These are phyloP conservation scores for Tolypocladium ophioglossoides DNA, from an alignment of 2,329 filamentous ascomycete genomes.

Conservation along the genomic window DNA sequence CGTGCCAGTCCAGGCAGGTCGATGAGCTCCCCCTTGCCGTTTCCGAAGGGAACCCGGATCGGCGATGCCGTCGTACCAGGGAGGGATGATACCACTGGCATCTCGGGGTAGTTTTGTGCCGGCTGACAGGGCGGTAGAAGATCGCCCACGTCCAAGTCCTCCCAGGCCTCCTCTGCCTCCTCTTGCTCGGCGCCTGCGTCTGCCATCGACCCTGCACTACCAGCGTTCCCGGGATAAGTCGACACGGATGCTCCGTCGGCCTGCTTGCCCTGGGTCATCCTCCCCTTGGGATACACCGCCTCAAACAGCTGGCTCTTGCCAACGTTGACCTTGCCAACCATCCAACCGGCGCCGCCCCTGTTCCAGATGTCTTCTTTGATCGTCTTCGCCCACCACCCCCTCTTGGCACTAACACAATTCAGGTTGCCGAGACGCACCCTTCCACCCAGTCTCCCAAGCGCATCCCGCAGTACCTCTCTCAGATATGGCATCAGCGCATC, in stretches of 20 bases:
- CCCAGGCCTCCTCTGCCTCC: slow-evolving; percentile 4
- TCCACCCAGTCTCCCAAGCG: slow-evolving; percentile 56
- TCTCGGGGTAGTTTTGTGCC: slow-evolving; percentile 66
- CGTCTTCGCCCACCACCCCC: slow-evolving; percentile 82
- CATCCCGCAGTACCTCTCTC: slow-evolving; percentile 62
- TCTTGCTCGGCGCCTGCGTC: slow-evolving; percentile 14
- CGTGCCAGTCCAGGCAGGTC: slow-evolving; percentile 82
- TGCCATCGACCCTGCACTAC: slow-evolving; percentile 14
- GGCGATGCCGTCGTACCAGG: slow-evolving; percentile 93
- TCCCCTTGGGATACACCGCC: slow-evolving; percentile 72
- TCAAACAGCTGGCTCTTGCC: slow-evolving; percentile 92
- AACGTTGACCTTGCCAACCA: slow-evolving; percentile 97
- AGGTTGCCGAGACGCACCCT: slow-evolving; percentile 82
- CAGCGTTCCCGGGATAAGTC: slow-evolving; percentile 6
- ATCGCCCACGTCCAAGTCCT: slow-evolving; percentile 29
- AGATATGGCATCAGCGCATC: slow-evolving; percentile 81
- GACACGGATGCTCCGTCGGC: slow-evolving; percentile 5
- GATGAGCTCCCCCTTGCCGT: slow-evolving; percentile 78
- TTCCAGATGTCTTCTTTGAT: slow-evolving; percentile 80
- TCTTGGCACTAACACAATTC: slow-evolving; percentile 72
- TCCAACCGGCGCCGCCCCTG: slow-evolving; percentile 80
- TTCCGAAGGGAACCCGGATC: slow-evolving; percentile 84
- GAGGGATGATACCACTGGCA: slow-evolving; percentile 77
- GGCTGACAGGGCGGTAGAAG: slow-evolving; percentile 68
- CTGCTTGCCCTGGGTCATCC: slow-evolving; percentile 26